A percentile compares a stretch with the other conserved stretches of the same genome.
Conservation (phyloP, 2,329 filamentous ascomycete genomes). For the Colletotrichum godetiae region DNA sequence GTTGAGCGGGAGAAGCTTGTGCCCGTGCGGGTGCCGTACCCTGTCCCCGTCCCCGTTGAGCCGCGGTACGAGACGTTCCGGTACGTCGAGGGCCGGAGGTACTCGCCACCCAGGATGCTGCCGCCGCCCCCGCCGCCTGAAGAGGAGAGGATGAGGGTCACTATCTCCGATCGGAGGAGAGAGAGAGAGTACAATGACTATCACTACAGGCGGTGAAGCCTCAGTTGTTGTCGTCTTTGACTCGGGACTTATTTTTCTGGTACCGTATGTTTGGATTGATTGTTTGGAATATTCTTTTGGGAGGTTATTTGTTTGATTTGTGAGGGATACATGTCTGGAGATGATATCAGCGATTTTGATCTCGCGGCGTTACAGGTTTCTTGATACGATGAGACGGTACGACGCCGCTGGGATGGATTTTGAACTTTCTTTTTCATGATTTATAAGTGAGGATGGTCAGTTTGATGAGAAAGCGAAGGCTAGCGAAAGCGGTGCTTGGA, state of each 20-base stretch:
- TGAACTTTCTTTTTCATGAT: neutral
- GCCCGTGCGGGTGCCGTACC: slow-evolving; percentile 54
- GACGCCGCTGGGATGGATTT: neutral
- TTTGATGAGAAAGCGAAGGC: neutral
- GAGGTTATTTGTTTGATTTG: neutral
- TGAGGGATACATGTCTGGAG: neutral
- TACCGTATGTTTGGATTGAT: neutral
- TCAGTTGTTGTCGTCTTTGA: neutral
- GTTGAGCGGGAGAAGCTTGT: slow-evolving; percentile 64
- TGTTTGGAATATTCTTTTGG: neutral
- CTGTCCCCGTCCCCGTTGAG: slow-evolving; percentile 48
- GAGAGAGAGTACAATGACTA: slow-evolving; percentile 48
- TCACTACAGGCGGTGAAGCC: slow-evolving; percentile 12
- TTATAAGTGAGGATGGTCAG: neutral
- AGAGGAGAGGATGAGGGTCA: slow-evolving; percentile 46
- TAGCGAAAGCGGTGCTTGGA: neutral
- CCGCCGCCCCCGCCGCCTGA: slow-evolving; percentile 46
- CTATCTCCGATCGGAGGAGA: slow-evolving; percentile 47
- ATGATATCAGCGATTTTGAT: neutral
- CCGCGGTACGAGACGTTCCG: slow-evolving; percentile 61
- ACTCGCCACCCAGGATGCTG: slow-evolving; percentile 45
- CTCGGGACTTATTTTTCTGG: neutral
- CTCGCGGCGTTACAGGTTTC: neutral
- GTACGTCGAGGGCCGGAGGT: slow-evolving; percentile 61
- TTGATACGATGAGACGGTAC: neutral